phyloP scores from a whole-genome alignment of 352 stramenopile genomes.

The Peronospora destructor region DNA sequence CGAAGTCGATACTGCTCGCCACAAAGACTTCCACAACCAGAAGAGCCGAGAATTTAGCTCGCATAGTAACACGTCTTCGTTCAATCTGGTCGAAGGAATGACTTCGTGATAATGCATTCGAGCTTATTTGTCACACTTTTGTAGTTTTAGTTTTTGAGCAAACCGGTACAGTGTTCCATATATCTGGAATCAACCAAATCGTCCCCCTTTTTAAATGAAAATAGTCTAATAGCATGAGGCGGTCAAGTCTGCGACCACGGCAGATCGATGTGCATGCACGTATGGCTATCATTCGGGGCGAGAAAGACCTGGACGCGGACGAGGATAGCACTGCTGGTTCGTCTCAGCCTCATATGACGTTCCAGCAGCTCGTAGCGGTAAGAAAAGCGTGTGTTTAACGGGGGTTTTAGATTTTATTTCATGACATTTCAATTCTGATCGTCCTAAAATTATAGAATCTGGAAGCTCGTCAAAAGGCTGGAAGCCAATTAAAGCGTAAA shows the following conservation, averaged over 20 bases:
- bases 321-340: conserved; percentile 35
- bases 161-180: neutral
- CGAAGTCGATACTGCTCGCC: too few species aligned
- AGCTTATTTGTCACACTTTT: too few species aligned
- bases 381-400: conserved; percentile 6
- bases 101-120: too few species aligned
- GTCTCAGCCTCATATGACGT: conserved; percentile 42
- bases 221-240: conserved; percentile 38
- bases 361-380: conserved; percentile 71
- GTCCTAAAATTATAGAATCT: conserved; percentile 35
- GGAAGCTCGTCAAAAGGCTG: conserved; percentile 46
- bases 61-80: too few species aligned
- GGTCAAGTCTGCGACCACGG: conserved; percentile 77
- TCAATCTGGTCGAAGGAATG: too few species aligned
- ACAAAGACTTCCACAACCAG: too few species aligned
- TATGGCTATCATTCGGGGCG: conserved; percentile 77
- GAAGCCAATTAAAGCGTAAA: conserved; percentile 38
- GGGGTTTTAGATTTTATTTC: too few species aligned
- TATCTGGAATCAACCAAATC: neutral
- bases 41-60: too few species aligned
- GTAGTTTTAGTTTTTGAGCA: too few species aligned
- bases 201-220: neutral
- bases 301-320: conserved; percentile 71
- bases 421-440: conserved; percentile 1
- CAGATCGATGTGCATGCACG: conserved; percentile 85